These are phyloP conservation scores for Solanum commersonii DNA, from an alignment of 257 asterid genomes.

Conservation along the genomic window DNA sequence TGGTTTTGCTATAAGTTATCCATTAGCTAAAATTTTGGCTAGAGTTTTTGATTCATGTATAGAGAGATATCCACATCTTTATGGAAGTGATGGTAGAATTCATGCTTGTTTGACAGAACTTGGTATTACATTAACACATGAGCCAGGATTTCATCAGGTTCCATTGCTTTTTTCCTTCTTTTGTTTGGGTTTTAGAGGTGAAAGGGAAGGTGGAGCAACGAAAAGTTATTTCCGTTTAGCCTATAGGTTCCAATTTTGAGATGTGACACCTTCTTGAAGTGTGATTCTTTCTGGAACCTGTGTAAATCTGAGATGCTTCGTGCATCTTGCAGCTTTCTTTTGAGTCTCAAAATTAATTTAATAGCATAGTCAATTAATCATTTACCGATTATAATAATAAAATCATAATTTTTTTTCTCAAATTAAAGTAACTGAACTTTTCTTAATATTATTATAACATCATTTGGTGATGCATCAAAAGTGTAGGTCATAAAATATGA, in stretches of 20 bases:
- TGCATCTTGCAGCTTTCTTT: neutral
- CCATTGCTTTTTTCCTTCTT: neutral
- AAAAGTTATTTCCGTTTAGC: neutral
- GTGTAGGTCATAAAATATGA: neutral
- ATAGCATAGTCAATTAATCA: neutral
- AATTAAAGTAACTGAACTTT: neutral
- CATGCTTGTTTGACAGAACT: constrained; percentile 69
- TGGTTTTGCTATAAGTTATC: constrained; percentile 64
- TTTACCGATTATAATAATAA: neutral
- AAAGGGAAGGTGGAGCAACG: neutral
- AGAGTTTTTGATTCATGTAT: constrained; percentile 55
- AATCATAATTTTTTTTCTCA: neutral
- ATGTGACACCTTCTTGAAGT: neutral
- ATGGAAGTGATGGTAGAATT: constrained; percentile 75
- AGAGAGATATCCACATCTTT: constrained; percentile 50
- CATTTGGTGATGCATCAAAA: neutral
- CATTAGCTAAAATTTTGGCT: constrained; percentile 51
- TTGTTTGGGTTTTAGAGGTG: neutral
- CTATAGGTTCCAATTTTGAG: neutral
- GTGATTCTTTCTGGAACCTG: neutral
- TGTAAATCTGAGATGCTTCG: neutral
- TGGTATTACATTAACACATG: constrained; percentile 55
- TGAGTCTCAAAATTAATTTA: neutral
- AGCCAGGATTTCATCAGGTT: constrained; percentile 82
- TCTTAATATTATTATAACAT: neutral